phyloP scores from a whole-genome alignment of 768 basidiomycete species.

The Lactarius trivialis region DNA sequence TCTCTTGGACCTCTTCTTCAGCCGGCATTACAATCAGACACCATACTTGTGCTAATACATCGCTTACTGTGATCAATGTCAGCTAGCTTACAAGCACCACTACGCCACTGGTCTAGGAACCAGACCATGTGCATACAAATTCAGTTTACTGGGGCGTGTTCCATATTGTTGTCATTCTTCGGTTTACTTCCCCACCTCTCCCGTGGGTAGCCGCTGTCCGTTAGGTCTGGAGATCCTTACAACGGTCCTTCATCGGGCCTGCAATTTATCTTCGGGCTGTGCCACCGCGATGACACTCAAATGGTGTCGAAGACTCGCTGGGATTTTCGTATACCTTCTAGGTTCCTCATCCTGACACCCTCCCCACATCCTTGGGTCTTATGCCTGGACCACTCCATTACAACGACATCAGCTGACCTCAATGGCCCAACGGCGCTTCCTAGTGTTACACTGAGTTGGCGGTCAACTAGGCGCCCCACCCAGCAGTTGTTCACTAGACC shows the following conservation, averaged over 20 bases:
- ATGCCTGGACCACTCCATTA: not conserved
- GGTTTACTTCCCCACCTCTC: not conserved
- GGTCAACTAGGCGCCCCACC: not conserved
- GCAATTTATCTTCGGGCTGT: not conserved
- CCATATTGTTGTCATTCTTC: not conserved
- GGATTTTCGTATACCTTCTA: not conserved
- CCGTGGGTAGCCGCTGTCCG: not conserved
- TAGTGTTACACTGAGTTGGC: not conserved
- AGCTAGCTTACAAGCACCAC: not conserved
- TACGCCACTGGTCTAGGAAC: not conserved
- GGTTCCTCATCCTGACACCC: not conserved
- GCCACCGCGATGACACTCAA: not conserved
- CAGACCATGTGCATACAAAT: not conserved
- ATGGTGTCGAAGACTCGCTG: not conserved
- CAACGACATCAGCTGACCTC: constrained; percentile 2
- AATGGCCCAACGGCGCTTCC: not conserved
- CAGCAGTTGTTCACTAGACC: not conserved
- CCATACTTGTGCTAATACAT: not conserved
- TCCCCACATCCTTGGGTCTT: not conserved
- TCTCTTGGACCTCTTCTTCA: not conserved
- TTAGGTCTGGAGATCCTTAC: not conserved
- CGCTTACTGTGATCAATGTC: not conserved
- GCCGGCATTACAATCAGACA: not conserved
- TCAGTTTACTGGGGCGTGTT: not conserved
- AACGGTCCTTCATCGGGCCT: not conserved